These are phyloP conservation scores for Fusarium euwallaceae DNA, from an alignment of 2,329 filamentous ascomycete species.

Conservation along the genomic window DNA sequence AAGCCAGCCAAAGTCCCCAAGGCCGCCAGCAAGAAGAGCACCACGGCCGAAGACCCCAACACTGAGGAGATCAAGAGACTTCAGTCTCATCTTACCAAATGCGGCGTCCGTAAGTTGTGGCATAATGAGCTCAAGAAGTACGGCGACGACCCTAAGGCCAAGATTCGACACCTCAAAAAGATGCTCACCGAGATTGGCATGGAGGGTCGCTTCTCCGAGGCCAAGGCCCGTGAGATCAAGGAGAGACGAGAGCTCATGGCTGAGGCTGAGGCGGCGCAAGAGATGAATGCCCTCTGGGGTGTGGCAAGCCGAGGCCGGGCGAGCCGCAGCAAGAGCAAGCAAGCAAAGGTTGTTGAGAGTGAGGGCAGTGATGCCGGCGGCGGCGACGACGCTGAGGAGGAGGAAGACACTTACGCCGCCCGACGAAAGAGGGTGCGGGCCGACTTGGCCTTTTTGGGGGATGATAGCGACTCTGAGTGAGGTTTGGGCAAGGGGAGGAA, in stretches of 20 bases:
- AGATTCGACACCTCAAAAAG: slow-evolving; percentile 83
- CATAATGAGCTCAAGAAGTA: slow-evolving; percentile 83
- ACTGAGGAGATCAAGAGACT: slow-evolving; percentile 88
- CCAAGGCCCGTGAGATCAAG: slow-evolving; percentile 88
- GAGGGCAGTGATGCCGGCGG: slow-evolving; percentile 47
- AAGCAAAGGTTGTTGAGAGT: slow-evolving; percentile 49
- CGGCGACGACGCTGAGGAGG: slow-evolving; percentile 42
- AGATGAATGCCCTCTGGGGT: slow-evolving; percentile 86
- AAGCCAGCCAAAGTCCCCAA: slow-evolving; percentile 49
- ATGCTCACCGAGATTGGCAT: slow-evolving; percentile 89
- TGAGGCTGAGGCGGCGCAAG: slow-evolving; percentile 86
- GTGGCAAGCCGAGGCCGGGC: slow-evolving; percentile 56
- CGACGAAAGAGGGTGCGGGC: slow-evolving; percentile 62
- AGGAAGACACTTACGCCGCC: slow-evolving; percentile 56
- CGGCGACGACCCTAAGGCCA: slow-evolving; percentile 77
- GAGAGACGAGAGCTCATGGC: slow-evolving; percentile 86
- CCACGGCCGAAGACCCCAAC: slow-evolving; percentile 66
- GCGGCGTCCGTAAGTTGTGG: slow-evolving; percentile 94
- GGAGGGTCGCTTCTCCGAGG: slow-evolving; percentile 87
- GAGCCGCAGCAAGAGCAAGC: slow-evolving; percentile 55
- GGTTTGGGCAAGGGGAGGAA: neutral
- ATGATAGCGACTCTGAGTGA: slow-evolving; percentile 75
- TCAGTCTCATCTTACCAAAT: slow-evolving; percentile 88
- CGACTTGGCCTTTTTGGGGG: slow-evolving; percentile 75
- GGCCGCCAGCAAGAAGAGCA: slow-evolving; percentile 47